These are phyloP conservation scores for Trifolium subterraneum DNA, from an alignment of 306 rosid species.

Conservation along the genomic window DNA sequence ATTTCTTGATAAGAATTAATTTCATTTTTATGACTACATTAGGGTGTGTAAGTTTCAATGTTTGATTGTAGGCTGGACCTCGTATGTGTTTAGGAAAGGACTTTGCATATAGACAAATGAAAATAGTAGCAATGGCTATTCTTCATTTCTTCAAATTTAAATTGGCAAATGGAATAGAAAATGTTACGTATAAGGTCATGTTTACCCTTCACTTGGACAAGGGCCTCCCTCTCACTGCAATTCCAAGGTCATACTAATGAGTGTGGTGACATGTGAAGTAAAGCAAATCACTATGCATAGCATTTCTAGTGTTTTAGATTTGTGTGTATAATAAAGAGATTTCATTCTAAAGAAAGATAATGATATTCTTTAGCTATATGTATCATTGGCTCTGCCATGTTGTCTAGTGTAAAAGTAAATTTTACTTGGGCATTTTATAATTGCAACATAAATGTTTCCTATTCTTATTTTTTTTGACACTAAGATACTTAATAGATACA, in stretches of 20 bases:
- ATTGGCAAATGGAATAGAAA: constrained; percentile 50
- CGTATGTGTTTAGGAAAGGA: constrained; percentile 77
- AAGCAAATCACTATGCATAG: neutral
- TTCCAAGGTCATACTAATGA: constrained; percentile 43
- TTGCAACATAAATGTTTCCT: too few relatives aligned
- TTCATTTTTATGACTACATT: neutral
- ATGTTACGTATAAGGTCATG: constrained; percentile 63
- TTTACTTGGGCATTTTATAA: too few relatives aligned
- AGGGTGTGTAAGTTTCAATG: neutral
- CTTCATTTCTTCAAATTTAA: constrained; percentile 64
- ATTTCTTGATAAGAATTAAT: too few relatives aligned
- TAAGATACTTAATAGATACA: too few relatives aligned
- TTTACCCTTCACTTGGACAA: constrained; percentile 79
- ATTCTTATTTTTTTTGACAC: too few relatives aligned
- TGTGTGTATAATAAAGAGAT: too few relatives aligned
- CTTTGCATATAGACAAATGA: constrained; percentile 82
- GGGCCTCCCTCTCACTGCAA: constrained; percentile 63
- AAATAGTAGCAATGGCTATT: constrained; percentile 64
- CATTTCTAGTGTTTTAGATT: neutral
- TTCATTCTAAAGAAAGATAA: too few relatives aligned
- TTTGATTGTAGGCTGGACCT: constrained; percentile 70
- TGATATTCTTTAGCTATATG: too few relatives aligned
- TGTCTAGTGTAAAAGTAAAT: neutral
- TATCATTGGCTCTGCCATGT: neutral
- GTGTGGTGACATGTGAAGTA: neutral